Evolutionary conservation across 257 asterid species (phyloP), one percentile per base, ranked within the genome.

Genomic region (Ilex aquifolium): DNA sequence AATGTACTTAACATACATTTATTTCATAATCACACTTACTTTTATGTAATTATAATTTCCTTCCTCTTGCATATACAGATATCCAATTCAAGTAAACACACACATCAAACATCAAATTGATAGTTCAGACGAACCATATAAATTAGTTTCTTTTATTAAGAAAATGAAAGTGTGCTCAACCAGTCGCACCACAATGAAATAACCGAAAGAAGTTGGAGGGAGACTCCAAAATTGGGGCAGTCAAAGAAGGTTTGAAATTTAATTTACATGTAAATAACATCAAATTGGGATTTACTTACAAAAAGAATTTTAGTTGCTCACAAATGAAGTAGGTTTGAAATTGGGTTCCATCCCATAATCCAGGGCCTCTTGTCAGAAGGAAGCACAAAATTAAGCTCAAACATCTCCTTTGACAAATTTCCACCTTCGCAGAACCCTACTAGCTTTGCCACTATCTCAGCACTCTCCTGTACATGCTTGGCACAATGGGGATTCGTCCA

Each of bases 301-400:
- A 46, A 75, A 73, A 75, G 66, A 74, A 67, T 72, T 77, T 59
- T 58, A 64, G 36, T 48, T 63, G 59, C 56, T 91, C 71, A 91
- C 55, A 86, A 72, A 77, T 78, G 98, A 70, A 84, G 94, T 65
- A 82, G 94, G 75, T 83, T 88, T 13, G 84, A 85, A 7, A 91
- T 83, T 77, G 86, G 98, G 86, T 84, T 82, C 98, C 98, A 91
- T 58, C 89, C 96, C 63, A 78, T 63, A 32, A 81, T 76, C 98
- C 98, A 91, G 42, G 88, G 91, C 72, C 90, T 73, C 79, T 75
- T 86, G 72, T 88, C 95, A 0, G 93, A 82, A 53, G 96, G 98
- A 64, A 78, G 90, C 61, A 79, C 91, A 62, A 91, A 91, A 62
- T 86, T 91, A 10, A 91, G 91, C 79, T 86, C 96, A 62, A 91